Evolutionary conservation across 129 eudicot species (phyloP).

Genomic region (Kitagawia praeruptora): DNA sequence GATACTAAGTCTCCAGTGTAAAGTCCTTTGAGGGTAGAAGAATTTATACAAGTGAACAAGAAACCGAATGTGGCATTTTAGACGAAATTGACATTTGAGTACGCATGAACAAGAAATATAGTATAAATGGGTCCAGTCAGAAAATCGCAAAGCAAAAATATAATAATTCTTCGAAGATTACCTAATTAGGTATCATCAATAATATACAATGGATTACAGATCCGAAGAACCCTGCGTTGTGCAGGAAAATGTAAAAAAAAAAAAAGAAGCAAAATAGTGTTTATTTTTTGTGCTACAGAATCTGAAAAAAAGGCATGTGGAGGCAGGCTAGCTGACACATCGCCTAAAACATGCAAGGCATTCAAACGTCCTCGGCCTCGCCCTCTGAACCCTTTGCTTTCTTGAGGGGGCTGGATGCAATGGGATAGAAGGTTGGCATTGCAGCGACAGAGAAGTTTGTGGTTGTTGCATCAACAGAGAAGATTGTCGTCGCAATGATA

Average conservation of each 20-base stretch:
- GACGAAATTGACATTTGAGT: no score
- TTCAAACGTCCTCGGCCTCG: background rate
- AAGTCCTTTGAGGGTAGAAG: no score
- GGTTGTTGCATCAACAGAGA: background rate
- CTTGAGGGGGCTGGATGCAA: slow-evolving; percentile 1
- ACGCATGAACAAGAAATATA: no score
- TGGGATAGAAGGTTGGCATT: background rate
- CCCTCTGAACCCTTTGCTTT: slow-evolving; percentile 4
- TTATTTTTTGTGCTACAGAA: background rate
- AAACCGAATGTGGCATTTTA: no score
- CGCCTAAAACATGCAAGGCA: slow-evolving; percentile 1
- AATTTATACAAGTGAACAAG: no score
- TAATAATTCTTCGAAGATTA: background rate
- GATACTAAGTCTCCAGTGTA: no score
- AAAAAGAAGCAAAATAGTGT: background rate
- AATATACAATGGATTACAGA: background rate
- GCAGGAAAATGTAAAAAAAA: background rate
- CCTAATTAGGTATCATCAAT: background rate
- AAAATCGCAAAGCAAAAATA: background rate
- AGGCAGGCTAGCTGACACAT: background rate
- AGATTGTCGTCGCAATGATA: background rate
- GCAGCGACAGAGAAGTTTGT: background rate
- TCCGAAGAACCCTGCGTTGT: background rate
- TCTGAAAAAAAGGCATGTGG: background rate
- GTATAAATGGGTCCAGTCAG: background rate